Evolutionary conservation across 192 early-diverging fungal genomes (phyloP).

Genomic region (Coemansia sp.): DNA sequence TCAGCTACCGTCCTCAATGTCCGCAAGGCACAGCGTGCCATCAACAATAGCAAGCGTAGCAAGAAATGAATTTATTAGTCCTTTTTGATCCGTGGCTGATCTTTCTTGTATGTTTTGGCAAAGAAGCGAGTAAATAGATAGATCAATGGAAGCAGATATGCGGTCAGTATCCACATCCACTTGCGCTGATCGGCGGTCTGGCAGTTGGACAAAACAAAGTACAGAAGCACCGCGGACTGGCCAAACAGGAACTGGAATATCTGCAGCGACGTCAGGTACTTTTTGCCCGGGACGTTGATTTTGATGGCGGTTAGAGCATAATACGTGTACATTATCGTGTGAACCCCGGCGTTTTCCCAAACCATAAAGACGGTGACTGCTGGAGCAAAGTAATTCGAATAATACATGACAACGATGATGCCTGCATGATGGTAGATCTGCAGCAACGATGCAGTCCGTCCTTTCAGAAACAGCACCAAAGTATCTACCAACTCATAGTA

Average conservation of each 20-base stretch:
- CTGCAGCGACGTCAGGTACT: slow-evolving; percentile 78
- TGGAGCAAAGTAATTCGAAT: slow-evolving; percentile 64
- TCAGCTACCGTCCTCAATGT: slow-evolving; percentile 42
- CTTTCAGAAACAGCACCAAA: slow-evolving; percentile 51
- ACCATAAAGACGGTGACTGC: slow-evolving; percentile 78
- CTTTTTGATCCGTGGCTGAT: neutral
- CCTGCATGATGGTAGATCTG: slow-evolving; percentile 88
- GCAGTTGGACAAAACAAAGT: slow-evolving; percentile 59
- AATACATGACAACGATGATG: slow-evolving; percentile 80
- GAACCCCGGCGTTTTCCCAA: slow-evolving; percentile 73
- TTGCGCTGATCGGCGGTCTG: slow-evolving; percentile 52
- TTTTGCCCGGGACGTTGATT: slow-evolving; percentile 72
- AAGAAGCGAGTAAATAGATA: slow-evolving; percentile 81
- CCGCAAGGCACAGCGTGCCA: slow-evolving; percentile 52
- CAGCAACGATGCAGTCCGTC: slow-evolving; percentile 64
- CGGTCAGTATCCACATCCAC: slow-evolving; percentile 62
- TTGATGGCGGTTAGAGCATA: slow-evolving; percentile 72
- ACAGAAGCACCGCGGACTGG: slow-evolving; percentile 58
- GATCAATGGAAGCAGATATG: slow-evolving; percentile 72
- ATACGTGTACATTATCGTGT: slow-evolving; percentile 85
- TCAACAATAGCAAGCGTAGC: slow-evolving; percentile 44
- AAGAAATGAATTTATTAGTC: slow-evolving; percentile 47
- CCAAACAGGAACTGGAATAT: slow-evolving; percentile 83
- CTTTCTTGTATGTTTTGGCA: slow-evolving; percentile 59
- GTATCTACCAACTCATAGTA: slow-evolving; percentile 83